These are phyloP conservation scores for Rickenella mellea DNA, from an alignment of 768 basidiomycete genomes.

Conservation along the genomic window DNA sequence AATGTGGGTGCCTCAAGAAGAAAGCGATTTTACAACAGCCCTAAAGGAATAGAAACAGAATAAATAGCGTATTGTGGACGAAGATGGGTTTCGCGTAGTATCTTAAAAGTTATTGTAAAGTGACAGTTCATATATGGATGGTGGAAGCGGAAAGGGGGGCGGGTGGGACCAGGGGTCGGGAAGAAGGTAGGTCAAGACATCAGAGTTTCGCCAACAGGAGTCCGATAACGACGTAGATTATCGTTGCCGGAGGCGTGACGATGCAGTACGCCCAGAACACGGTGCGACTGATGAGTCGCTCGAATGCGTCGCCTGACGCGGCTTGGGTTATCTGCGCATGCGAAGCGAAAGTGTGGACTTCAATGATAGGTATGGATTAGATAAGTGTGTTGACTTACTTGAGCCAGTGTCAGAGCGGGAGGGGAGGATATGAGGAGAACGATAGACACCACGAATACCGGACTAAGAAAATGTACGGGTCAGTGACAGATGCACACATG, in stretches of 20 bases:
- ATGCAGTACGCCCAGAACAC: conserved; percentile 92
- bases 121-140: no score
- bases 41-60: no score
- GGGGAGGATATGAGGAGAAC: conserved; percentile 77
- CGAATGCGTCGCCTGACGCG: conserved; percentile 81
- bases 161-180: no score
- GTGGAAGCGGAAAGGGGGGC: no score
- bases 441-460: conserved; percentile 80
- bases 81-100: no score
- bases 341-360: no score
- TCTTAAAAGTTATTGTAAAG: no score
- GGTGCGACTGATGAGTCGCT: conserved; percentile 81
- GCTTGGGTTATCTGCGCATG: conserved; percentile 66
- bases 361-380: conserved; percentile 30
- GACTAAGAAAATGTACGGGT: conserved; percentile 33
- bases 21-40: no score
- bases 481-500: conserved; percentile 3
- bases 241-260: conserved; percentile 78
- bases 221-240: conserved; percentile 68
- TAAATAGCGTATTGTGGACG: no score
- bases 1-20: no score
- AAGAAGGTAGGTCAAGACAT: no score
- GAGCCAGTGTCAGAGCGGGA: conserved; percentile 66
- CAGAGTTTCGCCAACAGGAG: conserved; percentile 51
- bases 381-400: conserved; percentile 20